phyloP scores from a whole-genome alignment of 768 basidiomycete species.

The Arthromyces matolae region DNA sequence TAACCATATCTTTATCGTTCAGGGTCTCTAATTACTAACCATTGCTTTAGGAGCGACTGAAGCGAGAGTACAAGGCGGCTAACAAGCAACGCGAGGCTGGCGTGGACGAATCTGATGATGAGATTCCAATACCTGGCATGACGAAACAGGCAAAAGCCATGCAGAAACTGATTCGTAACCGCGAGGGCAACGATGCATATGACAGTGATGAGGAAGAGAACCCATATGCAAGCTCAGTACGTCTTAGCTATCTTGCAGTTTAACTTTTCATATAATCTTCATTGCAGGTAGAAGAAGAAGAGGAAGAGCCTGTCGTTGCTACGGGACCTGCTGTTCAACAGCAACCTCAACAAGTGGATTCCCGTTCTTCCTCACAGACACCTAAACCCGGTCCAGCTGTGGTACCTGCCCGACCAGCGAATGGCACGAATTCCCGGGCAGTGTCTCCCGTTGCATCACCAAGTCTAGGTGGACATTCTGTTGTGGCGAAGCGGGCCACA shows the following conservation, averaged over 20 bases:
- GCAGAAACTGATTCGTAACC: conserved; percentile 81
- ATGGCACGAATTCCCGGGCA: conserved; percentile 46
- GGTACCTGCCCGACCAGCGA: conserved; percentile 26
- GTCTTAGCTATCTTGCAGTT: conserved; percentile 20
- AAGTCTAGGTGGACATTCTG: conserved; percentile 67
- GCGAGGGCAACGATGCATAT: conserved; percentile 79
- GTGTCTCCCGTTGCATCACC: conserved; percentile 55
- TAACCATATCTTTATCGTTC: conserved; percentile 1
- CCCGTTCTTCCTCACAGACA: conserved; percentile 42
- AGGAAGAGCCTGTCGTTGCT: conserved; percentile 49
- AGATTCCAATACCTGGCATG: conserved; percentile 46
- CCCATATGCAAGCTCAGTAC: conserved; percentile 76
- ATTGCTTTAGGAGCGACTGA: conserved; percentile 65
- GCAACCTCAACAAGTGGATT: conserved; percentile 44
- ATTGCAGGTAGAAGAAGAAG: conserved; percentile 63
- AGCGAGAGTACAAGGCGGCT: conserved; percentile 75
- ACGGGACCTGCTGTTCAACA: conserved; percentile 44
- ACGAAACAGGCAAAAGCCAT: conserved; percentile 75
- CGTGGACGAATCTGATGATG: conserved; percentile 75
- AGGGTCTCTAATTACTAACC: conserved; percentile 8
- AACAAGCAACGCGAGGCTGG: conserved; percentile 70
- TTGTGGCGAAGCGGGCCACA: conserved; percentile 81
- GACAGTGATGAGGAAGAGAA: conserved; percentile 83
- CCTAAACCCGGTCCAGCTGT: conserved; percentile 31
- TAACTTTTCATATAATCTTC: conserved; percentile 9